phyloP scores from a whole-genome alignment of 2,329 filamentous ascomycete species.

The Talaromyces sp. region DNA sequence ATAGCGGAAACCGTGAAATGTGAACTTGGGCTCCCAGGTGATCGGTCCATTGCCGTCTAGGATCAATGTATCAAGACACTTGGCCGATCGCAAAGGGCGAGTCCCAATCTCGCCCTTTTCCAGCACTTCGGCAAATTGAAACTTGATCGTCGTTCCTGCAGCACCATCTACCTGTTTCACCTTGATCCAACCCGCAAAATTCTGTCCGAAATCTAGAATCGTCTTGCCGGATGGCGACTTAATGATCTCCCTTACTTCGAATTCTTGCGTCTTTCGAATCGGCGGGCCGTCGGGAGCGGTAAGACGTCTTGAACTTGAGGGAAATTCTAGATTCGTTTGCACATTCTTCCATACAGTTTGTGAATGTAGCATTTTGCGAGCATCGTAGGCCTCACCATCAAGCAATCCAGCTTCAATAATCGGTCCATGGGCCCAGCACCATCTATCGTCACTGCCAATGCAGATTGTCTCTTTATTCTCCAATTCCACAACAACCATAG shows the following conservation, averaged over 20 bases:
- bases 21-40: conserved; percentile 47
- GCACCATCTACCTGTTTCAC: conserved; percentile 29
- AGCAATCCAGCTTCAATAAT: conserved; percentile 23
- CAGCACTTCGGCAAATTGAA: conserved; percentile 54
- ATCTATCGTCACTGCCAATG: background rate
- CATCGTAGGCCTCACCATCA: conserved; percentile 53
- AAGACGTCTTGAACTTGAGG: conserved; percentile 23
- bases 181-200: conserved; percentile 52
- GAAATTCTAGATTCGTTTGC: background rate
- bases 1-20: conserved; percentile 53
- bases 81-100: conserved; percentile 43
- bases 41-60: conserved; percentile 24
- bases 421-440: conserved; percentile 26
- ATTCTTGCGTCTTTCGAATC: conserved; percentile 37
- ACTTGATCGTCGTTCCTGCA: conserved; percentile 28
- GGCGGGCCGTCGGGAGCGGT: conserved; percentile 44
- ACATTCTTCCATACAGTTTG: background rate
- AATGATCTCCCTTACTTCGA: conserved; percentile 29
- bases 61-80: conserved; percentile 40
- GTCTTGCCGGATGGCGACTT: conserved; percentile 45
- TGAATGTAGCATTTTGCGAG: conserved; percentile 29
- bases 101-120: conserved; percentile 43
- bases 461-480: background rate
- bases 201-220: conserved; percentile 58
- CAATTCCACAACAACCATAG: background rate